Conservation (phyloP, 2,329 filamentous ascomycete genomes). For the Trichoderma sp. region DNA sequence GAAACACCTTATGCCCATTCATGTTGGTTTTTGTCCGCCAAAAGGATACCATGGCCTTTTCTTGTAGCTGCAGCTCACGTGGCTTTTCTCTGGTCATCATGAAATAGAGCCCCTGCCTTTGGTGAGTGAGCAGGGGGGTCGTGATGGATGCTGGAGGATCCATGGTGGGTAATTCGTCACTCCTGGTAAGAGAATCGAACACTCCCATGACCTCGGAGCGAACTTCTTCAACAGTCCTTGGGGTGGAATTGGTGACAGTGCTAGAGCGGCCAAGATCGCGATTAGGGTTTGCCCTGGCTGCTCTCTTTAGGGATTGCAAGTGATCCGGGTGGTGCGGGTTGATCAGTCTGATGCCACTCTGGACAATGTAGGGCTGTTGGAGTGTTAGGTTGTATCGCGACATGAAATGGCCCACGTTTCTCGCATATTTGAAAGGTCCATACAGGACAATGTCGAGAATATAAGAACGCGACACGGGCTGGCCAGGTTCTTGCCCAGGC, state of each 20-base stretch:
- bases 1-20: conserved; percentile 64
- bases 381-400: conserved; percentile 68
- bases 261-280: conserved; percentile 37
- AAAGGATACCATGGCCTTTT: conserved; percentile 70
- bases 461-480: conserved; percentile 63
- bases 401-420: conserved; percentile 69
- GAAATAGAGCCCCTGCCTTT: conserved; percentile 88
- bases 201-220: conserved; percentile 82
- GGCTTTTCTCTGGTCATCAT: conserved; percentile 78
- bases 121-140: conserved; percentile 77
- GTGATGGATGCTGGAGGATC: conserved; percentile 65
- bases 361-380: conserved; percentile 65
- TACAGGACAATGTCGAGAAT: conserved; percentile 77
- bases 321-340: conserved; percentile 72
- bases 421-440: conserved; percentile 68
- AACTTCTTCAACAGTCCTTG: conserved; percentile 81
- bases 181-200: conserved; percentile 80
- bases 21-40: conserved; percentile 67
- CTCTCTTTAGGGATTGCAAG: conserved; percentile 44
- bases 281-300: conserved; percentile 38
- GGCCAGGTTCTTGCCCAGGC: conserved; percentile 66
- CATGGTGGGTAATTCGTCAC: conserved; percentile 74
- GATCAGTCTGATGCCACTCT: conserved; percentile 69
- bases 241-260: conserved; percentile 34
- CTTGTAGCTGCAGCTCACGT: conserved; percentile 59